phyloP scores from a whole-genome alignment of 2,329 filamentous ascomycete genomes.

The Cadophora luteo-olivacea region DNA sequence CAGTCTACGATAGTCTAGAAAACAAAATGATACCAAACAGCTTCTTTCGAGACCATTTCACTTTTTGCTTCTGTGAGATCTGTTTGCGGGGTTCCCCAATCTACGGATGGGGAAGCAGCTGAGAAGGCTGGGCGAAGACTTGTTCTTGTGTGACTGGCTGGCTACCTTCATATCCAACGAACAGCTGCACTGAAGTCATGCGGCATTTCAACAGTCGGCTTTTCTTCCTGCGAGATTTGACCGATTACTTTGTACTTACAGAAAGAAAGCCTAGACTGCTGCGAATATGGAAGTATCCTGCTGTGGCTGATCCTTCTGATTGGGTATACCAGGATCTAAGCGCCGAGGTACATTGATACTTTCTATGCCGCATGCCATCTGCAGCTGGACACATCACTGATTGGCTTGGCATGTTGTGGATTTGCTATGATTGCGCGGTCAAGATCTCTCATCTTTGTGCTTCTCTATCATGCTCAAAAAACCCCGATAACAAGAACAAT shows the following conservation, averaged over 20 bases:
- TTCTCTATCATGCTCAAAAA: no score
- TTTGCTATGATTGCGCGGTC: no score
- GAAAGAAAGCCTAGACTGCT: neutral
- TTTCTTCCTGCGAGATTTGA: neutral
- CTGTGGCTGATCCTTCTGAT: neutral
- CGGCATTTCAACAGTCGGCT: neutral
- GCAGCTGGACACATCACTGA: neutral
- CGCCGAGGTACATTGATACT: neutral
- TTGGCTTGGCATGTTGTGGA: no score
- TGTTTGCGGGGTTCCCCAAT: conserved; percentile 4
- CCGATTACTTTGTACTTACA: neutral
- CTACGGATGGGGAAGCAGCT: neutral
- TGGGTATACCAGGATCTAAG: neutral
- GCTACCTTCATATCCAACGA: neutral
- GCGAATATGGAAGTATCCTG: neutral
- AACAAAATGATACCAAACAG: neutral
- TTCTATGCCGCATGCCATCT: neutral
- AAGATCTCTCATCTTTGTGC: no score
- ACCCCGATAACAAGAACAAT: no score
- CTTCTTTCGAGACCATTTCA: neutral
- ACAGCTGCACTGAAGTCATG: neutral
- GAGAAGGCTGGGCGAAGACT: conserved; percentile 13
- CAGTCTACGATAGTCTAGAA: conserved; percentile 5
- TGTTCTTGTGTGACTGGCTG: conserved; percentile 13
- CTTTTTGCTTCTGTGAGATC: neutral